phyloP scores from a whole-genome alignment of 2,329 filamentous ascomycete species.

The Helotiales sp. region DNA sequence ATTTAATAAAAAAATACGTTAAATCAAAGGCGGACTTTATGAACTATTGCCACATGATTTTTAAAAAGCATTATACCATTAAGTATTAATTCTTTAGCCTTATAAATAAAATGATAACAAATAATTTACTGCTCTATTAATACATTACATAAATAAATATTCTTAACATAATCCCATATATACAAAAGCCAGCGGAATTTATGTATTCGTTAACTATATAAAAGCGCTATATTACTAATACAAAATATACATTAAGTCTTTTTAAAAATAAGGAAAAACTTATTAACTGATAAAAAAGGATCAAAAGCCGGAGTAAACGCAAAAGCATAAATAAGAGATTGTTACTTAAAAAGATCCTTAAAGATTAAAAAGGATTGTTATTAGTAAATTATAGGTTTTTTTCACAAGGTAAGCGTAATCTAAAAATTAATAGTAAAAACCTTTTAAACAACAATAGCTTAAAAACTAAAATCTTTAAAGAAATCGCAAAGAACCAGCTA shows the following conservation, averaged over 20 bases:
- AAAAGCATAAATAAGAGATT: conserved; percentile 14
- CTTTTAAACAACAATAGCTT: conserved; percentile 27
- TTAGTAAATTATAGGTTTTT: conserved; percentile 27
- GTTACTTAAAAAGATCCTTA: conserved; percentile 19
- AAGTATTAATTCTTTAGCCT: conserved; percentile 19
- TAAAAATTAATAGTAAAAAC: conserved; percentile 29
- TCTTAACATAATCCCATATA: conserved; percentile 30
- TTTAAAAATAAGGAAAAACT: conserved; percentile 26
- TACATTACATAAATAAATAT: conserved; percentile 23
- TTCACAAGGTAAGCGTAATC: conserved; percentile 27
- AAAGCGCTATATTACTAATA: conserved; percentile 22
- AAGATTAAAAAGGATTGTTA: conserved; percentile 5
- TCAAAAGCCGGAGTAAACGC: conserved; percentile 6
- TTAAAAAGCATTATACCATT: conserved; percentile 32
- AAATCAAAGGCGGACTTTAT: conserved; percentile 26
- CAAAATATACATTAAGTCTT: conserved; percentile 32
- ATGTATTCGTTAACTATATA: conserved; percentile 26
- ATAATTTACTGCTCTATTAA: conserved; percentile 9
- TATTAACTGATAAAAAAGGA: conserved; percentile 13
- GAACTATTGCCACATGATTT: conserved; percentile 27
- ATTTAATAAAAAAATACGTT: conserved; percentile 16
- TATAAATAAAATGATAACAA: conserved; percentile 23
- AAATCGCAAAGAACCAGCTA: conserved; percentile 32
- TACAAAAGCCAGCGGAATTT: conserved; percentile 25
- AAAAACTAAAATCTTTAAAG: conserved; percentile 25